Evolutionary conservation across 768 basidiomycete species (phyloP).

Genomic region (Pisolithus albus): DNA sequence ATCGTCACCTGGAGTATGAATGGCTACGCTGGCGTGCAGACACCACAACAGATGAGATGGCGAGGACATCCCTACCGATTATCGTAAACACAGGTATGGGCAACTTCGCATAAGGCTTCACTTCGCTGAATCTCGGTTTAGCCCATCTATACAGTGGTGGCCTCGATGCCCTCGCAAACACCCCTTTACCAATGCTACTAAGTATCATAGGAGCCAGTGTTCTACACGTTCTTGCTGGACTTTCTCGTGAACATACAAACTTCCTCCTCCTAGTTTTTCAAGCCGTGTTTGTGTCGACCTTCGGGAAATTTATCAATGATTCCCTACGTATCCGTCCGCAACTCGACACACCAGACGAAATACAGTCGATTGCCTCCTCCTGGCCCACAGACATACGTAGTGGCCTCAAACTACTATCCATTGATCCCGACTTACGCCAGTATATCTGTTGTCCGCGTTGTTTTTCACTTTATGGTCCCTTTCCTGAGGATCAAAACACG

Average conservation of each 20-base stretch:
- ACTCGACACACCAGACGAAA: background rate
- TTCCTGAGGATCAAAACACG: background rate
- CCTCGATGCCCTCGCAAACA: background rate
- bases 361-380: too few species aligned
- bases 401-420: constrained; percentile 9
- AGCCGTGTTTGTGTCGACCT: too few species aligned
- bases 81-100: background rate
- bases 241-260: background rate
- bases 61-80: background rate
- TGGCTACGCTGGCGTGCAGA: background rate
- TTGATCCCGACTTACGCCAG: constrained; percentile 10
- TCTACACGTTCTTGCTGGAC: background rate
- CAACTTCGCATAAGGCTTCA: background rate
- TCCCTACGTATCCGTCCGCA: background rate
- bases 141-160: background rate
- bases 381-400: constrained; percentile 14
- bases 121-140: background rate
- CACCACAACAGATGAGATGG: too few species aligned
- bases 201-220: background rate
- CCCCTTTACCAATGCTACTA: background rate
- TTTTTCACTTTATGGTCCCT: constrained; percentile 16
- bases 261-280: background rate
- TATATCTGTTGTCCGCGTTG: constrained; percentile 25
- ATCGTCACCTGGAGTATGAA: background rate
- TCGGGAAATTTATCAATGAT: too few species aligned